Percentiles rank a stretch among this genome's conserved stretches.
These are phyloP conservation scores for Mycena crocata DNA, from an alignment of 768 basidiomycete species.

Conservation along the genomic window DNA sequence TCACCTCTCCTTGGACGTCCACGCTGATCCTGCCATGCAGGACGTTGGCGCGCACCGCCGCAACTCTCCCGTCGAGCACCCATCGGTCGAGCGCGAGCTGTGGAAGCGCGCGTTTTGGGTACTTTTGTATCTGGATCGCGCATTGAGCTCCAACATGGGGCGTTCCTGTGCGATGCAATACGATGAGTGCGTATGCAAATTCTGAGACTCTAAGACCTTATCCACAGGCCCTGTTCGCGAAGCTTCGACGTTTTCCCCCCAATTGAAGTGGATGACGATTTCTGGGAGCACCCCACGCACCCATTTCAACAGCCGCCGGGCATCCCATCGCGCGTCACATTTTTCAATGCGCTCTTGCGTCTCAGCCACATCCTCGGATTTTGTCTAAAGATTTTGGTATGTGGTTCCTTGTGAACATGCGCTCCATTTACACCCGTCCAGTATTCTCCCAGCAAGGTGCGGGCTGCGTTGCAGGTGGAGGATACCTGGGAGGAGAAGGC, in stretches of 20 bases:
- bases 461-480: slow-evolving; percentile 59
- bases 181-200: slow-evolving; percentile 57
- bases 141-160: slow-evolving; percentile 64
- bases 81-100: slow-evolving; percentile 71
- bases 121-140: slow-evolving; percentile 51
- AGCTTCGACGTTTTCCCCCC: slow-evolving; percentile 80
- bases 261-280: slow-evolving; percentile 74
- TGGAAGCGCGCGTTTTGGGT: slow-evolving; percentile 80
- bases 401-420: background rate
- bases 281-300: slow-evolving; percentile 67
- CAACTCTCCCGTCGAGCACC: slow-evolving; percentile 42
- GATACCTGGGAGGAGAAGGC: slow-evolving; percentile 70
- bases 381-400: slow-evolving; percentile 67
- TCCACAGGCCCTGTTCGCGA: background rate
- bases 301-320: slow-evolving; percentile 73
- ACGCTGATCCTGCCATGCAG: slow-evolving; percentile 28
- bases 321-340: slow-evolving; percentile 64
- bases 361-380: slow-evolving; percentile 72
- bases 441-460: slow-evolving; percentile 79
- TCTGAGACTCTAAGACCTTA: slow-evolving; percentile 43
- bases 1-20: too few relatives aligned
- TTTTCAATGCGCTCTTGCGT: slow-evolving; percentile 65
- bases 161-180: slow-evolving; percentile 44
- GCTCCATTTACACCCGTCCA: background rate
- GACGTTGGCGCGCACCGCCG: slow-evolving; percentile 37